These are phyloP conservation scores for Thraustotheca clavata DNA, from an alignment of 352 stramenopile genomes.

Conservation along the genomic window DNA sequence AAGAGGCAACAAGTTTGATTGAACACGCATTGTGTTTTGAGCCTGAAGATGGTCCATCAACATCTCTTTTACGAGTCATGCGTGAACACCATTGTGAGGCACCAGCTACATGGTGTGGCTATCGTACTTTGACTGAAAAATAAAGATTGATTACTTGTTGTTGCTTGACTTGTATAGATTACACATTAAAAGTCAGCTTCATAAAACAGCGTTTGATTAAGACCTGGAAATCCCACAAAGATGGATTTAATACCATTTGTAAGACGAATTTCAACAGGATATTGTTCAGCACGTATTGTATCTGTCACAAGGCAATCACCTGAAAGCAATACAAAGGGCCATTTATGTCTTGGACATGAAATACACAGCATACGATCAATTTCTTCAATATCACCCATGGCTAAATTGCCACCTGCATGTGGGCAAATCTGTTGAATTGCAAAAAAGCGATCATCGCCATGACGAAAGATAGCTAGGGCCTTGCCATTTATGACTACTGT, in stretches of 20 bases:
- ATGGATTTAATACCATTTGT: constrained; percentile 40
- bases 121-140: constrained; percentile 55
- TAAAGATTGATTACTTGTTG: constrained; percentile 21
- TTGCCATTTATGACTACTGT: constrained; percentile 58
- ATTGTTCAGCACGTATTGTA: constrained; percentile 45
- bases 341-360: constrained; percentile 70
- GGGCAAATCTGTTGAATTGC: constrained; percentile 72
- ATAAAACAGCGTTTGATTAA: constrained; percentile 53
- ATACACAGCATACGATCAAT: constrained; percentile 61
- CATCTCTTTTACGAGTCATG: constrained; percentile 56
- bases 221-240: constrained; percentile 56
- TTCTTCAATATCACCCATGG: constrained; percentile 83
- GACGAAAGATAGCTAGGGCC: constrained; percentile 75
- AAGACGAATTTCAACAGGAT: constrained; percentile 44
- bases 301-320: constrained; percentile 51
- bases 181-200: constrained; percentile 75
- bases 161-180: constrained; percentile 2
- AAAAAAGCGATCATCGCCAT: constrained; percentile 44
- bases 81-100: constrained; percentile 28
- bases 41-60: constrained; percentile 45
- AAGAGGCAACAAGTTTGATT: constrained; percentile 35
- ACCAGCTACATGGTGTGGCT: constrained; percentile 45
- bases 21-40: constrained; percentile 49
- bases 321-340: constrained; percentile 71
- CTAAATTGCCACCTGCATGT: constrained; percentile 66